A percentile compares a stretch with the other conserved stretches of the same genome.
phyloP scores from a whole-genome alignment of 805 yeast species.

The Candida awuae region DNA sequence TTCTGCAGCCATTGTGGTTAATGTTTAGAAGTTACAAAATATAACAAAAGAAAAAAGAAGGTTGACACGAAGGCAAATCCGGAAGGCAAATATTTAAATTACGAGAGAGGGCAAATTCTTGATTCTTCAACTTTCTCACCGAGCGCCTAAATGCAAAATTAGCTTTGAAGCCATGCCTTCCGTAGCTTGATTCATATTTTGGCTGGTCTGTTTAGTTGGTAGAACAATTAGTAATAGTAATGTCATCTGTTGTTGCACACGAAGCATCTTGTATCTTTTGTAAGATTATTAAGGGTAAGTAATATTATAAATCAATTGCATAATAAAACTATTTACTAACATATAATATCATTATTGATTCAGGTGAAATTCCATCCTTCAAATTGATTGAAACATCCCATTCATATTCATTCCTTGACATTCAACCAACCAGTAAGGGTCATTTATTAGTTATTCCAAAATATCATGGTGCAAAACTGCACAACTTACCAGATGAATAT shows the following conservation, averaged over 20 bases:
- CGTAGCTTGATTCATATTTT: not conserved
- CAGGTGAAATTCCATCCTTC: slow-evolving; percentile 90
- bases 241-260: slow-evolving; percentile 26
- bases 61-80: too few relatives aligned
- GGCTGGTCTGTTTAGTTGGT: not conserved
- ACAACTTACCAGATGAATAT: slow-evolving; percentile 87
- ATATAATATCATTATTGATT: too few relatives aligned
- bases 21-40: too few relatives aligned
- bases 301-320: too few relatives aligned
- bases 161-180: too few relatives aligned
- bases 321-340: slow-evolving; percentile 2
- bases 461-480: slow-evolving; percentile 87
- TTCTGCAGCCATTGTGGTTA: slow-evolving; percentile 9
- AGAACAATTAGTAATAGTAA: slow-evolving; percentile 3
- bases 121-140: too few relatives aligned
- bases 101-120: too few relatives aligned
- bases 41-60: too few relatives aligned
- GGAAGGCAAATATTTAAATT: not conserved
- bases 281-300: slow-evolving; percentile 77
- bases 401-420: slow-evolving; percentile 81
- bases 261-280: slow-evolving; percentile 81
- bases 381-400: slow-evolving; percentile 81
- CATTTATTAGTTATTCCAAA: slow-evolving; percentile 90
- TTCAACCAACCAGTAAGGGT: slow-evolving; percentile 85
- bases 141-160: too few relatives aligned